These are phyloP conservation scores for Paecilomyces niveus DNA, from an alignment of 2,329 filamentous ascomycete species.

Conservation along the genomic window DNA sequence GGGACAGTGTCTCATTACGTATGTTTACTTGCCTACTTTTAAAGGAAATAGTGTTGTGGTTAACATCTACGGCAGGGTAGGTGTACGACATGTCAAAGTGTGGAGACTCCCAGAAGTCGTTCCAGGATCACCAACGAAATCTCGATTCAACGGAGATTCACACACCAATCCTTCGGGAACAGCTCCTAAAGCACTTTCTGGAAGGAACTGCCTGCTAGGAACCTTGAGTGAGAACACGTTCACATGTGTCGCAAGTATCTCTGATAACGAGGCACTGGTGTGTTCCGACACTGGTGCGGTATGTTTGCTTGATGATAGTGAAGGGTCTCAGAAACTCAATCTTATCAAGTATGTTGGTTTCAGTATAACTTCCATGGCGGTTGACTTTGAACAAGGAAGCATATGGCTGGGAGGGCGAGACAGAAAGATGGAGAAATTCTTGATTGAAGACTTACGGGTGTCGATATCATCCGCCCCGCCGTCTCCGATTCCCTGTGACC, in stretches of 20 bases:
- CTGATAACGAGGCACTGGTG: conserved; percentile 67
- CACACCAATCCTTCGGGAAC: conserved; percentile 30
- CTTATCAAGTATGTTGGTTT: conserved; percentile 63
- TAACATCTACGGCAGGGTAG: conserved; percentile 44
- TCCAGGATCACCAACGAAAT: conserved; percentile 56
- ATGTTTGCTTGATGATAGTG: conserved; percentile 76
- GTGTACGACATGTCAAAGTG: conserved; percentile 85
- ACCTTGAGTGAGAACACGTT: conserved; percentile 77
- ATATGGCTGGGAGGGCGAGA: conserved; percentile 65
- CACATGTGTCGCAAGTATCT: conserved; percentile 65
- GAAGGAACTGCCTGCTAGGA: conserved; percentile 81
- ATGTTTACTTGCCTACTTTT: conserved; percentile 17
- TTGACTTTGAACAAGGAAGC: conserved; percentile 48
- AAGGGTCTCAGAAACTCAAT: conserved; percentile 62
- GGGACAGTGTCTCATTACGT: conserved; percentile 72
- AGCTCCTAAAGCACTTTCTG: conserved; percentile 64
- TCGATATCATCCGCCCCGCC: conserved; percentile 16
- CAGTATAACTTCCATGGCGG: conserved; percentile 58
- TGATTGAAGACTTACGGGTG: conserved; percentile 32
- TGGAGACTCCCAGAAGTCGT: conserved; percentile 73
- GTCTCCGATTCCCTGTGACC: conserved; percentile 17
- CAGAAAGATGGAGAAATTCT: conserved; percentile 47
- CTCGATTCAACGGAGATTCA: conserved; percentile 43
- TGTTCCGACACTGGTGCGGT: conserved; percentile 84
- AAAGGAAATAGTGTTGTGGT: conserved; percentile 1